Evolutionary conservation across 2,329 filamentous ascomycete genomes (phyloP), one percentile per base, ranked within the genome.

Genomic region (Teratosphaeria nubilosa): DNA sequence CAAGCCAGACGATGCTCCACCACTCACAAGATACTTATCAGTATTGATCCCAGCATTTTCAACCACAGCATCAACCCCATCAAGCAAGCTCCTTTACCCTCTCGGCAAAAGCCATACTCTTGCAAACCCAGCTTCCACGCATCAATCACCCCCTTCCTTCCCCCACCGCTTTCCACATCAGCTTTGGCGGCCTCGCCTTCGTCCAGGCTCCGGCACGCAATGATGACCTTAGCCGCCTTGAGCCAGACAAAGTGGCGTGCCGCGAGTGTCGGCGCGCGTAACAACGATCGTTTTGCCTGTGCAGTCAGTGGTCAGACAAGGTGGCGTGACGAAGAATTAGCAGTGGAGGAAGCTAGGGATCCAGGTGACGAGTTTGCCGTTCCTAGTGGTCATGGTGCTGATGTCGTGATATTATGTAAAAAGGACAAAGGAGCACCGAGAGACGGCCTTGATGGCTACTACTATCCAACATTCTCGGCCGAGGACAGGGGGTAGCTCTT

Each of bases 181-280:
- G 66, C 59, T 51, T 72, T 73, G 0, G 78, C 78, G 0, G 66
- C 69, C 61, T 79, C 72, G 53, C 78, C 77, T 58, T 78, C 79
- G 24, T 69, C 65, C 6, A 69, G 20, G 27, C 63, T 73, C 30
- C 78, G 75, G 30, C 76, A 74, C 2, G 75, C 76, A 20, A 80
- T 67, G 57, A 80, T 77, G 27, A 80, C 68, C 27, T 71, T 74
- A 1, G 67, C 67, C 13, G 74, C 73, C 4, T 72, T 70, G 5
- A 78, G 70, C 0, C 66, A 63, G 0, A 74, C 71, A 50, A 77
- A 71, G 60, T 79, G 76, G 1, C 69, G 68, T 1, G 75, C 73
- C 5, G 77, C 77, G 78, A 6, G 70, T 67, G 57, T 80, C 80
- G 2, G 75, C 72, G 50, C 78, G 78, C 0, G 78, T 81, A 5